Evolutionary conservation across 2,329 filamentous ascomycete genomes (phyloP), one percentile per base, ranked within the genome.

Genomic region (Tolypocladium sp.): DNA sequence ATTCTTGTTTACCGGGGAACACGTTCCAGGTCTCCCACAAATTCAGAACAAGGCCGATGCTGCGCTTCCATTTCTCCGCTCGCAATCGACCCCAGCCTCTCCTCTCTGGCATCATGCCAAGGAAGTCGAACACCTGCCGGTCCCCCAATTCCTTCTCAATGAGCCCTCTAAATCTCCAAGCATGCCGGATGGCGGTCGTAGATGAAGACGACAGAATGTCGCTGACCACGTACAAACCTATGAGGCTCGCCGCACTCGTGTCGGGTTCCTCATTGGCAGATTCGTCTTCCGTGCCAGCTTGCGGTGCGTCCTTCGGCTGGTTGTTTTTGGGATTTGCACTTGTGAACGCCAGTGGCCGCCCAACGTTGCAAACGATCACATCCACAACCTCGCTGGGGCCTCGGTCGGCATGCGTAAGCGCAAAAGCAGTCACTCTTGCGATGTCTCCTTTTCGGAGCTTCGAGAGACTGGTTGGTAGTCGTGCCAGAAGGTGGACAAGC

Each of bases 371-470:
- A 0, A 96, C 83, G 42, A 97, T 86, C 74, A 96, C 84, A 56
- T 93, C 84, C n/a, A 96, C 92, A 41, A 97, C 88, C 75, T 97
- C 94, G 63, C 95, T 90, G 15, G 91, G 89, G 20, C 92, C 94
- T 25, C 86, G 82, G 44, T 88, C 90, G 1, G 92, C 90, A 70
- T 97, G 91, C 2, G 87, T 88, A 59, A 97, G 91, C 15, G 92
- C 92, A 73, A 97, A 97, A 3, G 88, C 83, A 1, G 92, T 93
- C 2, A 97, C 81, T 6, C 92, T 83, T 1, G 91, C 92, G 53
- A 97, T 84, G 68, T 97, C 91, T 3, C 91, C 92, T 68, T 91
- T 91, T 35, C 90, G 83, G 33, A 97, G 79, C 64, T 83, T 88
- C 2, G 86, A 83, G 44, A 91, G 84, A 4, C 84, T 86, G 3